Percentiles rank a stretch among this genome's conserved stretches.
phyloP scores from a whole-genome alignment of 352 stramenopile species.

The Vaucheria bursata region DNA sequence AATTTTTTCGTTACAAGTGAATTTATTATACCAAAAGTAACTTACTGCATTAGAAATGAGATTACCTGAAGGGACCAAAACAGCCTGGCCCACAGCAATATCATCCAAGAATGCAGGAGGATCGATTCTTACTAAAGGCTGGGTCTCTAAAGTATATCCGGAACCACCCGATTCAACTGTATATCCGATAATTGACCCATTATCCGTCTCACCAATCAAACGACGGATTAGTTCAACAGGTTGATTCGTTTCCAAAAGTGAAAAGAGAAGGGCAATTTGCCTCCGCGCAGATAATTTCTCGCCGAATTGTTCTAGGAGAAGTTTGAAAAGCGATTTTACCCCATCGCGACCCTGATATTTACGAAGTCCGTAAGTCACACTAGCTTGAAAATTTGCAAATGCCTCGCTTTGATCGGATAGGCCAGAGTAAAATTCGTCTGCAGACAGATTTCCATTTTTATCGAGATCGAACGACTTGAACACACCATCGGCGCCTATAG shows the following conservation, averaged over 20 bases:
- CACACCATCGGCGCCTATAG: background rate
- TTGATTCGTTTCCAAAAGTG: conserved; percentile 39
- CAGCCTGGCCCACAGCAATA: conserved; percentile 15
- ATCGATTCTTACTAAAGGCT: conserved; percentile 38
- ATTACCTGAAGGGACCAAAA: conserved; percentile 35
- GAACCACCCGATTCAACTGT: conserved; percentile 20
- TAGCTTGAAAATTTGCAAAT: conserved; percentile 27
- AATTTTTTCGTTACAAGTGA: too few relatives aligned
- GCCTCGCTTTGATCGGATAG: conserved; percentile 26
- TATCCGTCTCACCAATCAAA: conserved; percentile 48
- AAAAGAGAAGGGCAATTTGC: conserved; percentile 46
- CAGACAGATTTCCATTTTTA: conserved; percentile 8
- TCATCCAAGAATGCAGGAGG: conserved; percentile 34
- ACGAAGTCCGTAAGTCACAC: conserved; percentile 41
- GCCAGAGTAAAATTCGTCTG: conserved; percentile 32
- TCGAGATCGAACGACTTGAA: conserved; percentile 35
- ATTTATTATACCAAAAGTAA: too few relatives aligned
- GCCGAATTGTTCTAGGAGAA: conserved; percentile 46
- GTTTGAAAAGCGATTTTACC: conserved; percentile 40
- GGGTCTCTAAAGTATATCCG: conserved; percentile 31
- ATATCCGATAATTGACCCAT: conserved; percentile 42
- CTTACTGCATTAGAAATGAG: too few relatives aligned
- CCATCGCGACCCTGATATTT: conserved; percentile 49
- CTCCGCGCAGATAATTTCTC: conserved; percentile 27
- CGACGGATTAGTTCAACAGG: conserved; percentile 48